A percentile compares a stretch with the other conserved stretches of the same genome.
Evolutionary conservation across 345 rosid genomes (phyloP).

Genomic region (Adansonia digitata): DNA sequence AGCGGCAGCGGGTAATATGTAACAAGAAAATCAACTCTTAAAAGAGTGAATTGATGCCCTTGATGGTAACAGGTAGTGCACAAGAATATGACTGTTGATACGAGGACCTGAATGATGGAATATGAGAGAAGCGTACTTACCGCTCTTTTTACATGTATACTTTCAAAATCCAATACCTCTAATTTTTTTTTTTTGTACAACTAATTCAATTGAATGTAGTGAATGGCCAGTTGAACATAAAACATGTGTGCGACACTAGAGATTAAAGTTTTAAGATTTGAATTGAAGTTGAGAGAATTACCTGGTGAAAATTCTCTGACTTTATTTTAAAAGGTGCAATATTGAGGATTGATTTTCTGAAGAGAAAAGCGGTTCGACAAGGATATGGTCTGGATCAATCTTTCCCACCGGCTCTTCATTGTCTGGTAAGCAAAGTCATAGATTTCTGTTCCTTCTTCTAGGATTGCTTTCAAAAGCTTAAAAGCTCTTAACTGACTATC

Average conservation of each 20-base stretch:
- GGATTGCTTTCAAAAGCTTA: slow-evolving; percentile 43
- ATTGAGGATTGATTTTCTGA: slow-evolving; percentile 31
- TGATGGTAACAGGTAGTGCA: background rate
- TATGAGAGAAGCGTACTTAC: no score
- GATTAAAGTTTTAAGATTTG: background rate
- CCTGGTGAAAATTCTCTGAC: slow-evolving; percentile 15
- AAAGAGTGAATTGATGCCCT: background rate
- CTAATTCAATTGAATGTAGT: no score
- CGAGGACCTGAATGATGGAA: no score
- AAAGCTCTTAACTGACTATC: slow-evolving; percentile 51
- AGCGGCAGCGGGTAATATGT: no score
- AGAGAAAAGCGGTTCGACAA: slow-evolving; percentile 47
- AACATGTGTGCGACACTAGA: background rate
- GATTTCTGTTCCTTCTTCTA: slow-evolving; percentile 28
- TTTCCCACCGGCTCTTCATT: slow-evolving; percentile 46
- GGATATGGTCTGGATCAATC: slow-evolving; percentile 26
- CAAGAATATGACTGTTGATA: no score
- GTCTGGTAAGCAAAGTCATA: slow-evolving; percentile 44
- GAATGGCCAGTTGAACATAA: background rate
- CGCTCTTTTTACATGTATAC: background rate
- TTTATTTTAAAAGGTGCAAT: slow-evolving; percentile 27
- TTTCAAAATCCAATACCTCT: background rate
- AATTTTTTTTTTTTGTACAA: background rate
- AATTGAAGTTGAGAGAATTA: background rate
- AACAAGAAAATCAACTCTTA: background rate